Evolutionary conservation across 306 rosid genomes (phyloP).

Genomic region (Medicago arabica): DNA sequence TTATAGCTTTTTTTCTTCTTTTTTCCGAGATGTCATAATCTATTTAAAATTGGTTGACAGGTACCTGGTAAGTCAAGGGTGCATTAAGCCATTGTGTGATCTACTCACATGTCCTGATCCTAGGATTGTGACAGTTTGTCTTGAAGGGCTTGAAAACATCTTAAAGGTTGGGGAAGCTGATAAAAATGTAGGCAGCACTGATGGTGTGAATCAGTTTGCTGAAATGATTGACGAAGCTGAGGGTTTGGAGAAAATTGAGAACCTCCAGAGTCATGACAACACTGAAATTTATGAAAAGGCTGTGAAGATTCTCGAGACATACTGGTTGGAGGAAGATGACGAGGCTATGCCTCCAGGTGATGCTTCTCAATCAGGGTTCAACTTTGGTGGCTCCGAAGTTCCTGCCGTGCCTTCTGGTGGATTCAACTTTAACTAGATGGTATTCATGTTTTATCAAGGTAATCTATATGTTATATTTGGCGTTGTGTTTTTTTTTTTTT

Average conservation of each 20-base stretch:
- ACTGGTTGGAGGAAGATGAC: conserved; percentile 96
- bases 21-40: conserved; percentile 7
- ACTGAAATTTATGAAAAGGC: conserved; percentile 95
- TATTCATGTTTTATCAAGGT: conserved; percentile 30
- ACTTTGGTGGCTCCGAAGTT: conserved; percentile 61
- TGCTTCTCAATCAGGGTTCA: conserved; percentile 69
- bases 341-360: conserved; percentile 96
- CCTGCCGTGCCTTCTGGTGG: conserved; percentile 89
- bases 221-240: conserved; percentile 89
- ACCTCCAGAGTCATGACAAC: conserved; percentile 91
- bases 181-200: conserved; percentile 64
- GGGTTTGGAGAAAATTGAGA: conserved; percentile 92
- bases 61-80: conserved; percentile 54
- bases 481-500: background rate
- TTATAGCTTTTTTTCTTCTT: background rate
- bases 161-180: conserved; percentile 95
- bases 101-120: conserved; percentile 84
- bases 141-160: conserved; percentile 96
- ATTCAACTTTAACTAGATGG: conserved; percentile 85
- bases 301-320: conserved; percentile 90
- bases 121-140: conserved; percentile 89
- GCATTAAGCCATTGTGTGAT: conserved; percentile 58
- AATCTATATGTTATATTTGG: conserved; percentile 13
- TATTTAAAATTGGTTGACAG: conserved; percentile 35
- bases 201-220: conserved; percentile 73